Evolutionary conservation across 257 asterid species (phyloP).

Genomic region (Gynochthodes officinalis): DNA sequence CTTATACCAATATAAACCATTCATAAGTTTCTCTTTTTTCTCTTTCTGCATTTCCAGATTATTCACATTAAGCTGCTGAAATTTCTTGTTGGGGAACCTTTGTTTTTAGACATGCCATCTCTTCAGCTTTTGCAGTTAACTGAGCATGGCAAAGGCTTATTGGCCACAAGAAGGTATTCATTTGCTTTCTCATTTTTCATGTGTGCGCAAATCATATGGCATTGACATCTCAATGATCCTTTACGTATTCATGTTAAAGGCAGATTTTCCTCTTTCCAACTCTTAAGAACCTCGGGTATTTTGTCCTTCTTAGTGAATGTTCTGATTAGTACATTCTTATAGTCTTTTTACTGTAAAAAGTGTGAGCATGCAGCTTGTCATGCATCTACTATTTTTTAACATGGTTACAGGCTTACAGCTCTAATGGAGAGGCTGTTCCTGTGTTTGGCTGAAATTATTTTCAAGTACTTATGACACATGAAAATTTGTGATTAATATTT

Average conservation of each 20-base stretch:
- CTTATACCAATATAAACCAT: background rate
- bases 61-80: conserved; percentile 24
- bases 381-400: background rate
- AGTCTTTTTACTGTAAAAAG: conserved; percentile 2
- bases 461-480: background rate
- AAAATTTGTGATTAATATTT: background rate
- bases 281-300: background rate
- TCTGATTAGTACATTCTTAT: background rate
- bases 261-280: background rate
- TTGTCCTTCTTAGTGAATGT: background rate
- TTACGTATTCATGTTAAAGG: background rate
- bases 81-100: conserved; percentile 35
- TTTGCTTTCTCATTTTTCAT: conserved; percentile 10
- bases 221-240: background rate
- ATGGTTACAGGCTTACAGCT: background rate
- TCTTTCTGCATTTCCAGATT: conserved; percentile 3
- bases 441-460: background rate
- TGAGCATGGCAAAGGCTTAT: conserved; percentile 86
- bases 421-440: background rate
- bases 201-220: background rate
- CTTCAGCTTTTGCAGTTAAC: conserved; percentile 98
- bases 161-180: conserved; percentile 83
- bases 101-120: conserved; percentile 66
- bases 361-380: background rate
- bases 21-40: background rate